Base-by-base conservation (phyloP, 331 rosid genomes). In the Stylosanthes scabra region DNA sequence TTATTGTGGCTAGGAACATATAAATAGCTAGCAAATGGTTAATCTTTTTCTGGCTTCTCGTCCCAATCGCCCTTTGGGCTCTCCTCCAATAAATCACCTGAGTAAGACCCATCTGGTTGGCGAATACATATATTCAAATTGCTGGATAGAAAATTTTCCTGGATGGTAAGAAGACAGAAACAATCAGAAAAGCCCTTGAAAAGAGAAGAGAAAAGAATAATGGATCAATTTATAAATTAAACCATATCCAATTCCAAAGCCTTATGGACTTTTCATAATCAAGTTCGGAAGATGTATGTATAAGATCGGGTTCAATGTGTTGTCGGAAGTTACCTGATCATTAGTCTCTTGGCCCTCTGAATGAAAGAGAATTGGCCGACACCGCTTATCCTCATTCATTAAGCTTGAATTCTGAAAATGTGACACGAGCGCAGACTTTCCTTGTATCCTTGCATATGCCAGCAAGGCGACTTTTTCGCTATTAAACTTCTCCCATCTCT, bases 371-470 rank as follows among this genome's bases (percentile, higher is more conserved):
- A 91, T 93, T 9, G 97, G 98, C 65, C 97, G 87, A 73, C 98
- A 93, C 67, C 91, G 86, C 83, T 93, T 93, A 82, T 93, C 98
- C 82, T 93, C 98, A 68, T 89, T 91, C 98, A 91, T 91, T 67
- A 91, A 83, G 83, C 98, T 93, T 57, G 97, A 91, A 72, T 89
- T 93, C 83, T 93, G 98, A 70, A 93, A 93, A 82, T 93, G 98
- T 55, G 89, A 87, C 73, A 93, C 98, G 59, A 93, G 93, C 8
- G 98, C 96, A 77, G 88, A 76, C 88, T 91, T 93, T 51, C 98
- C 98, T 78, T 93, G 98, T 84, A 93, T 89, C 59, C 97, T 85
- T 3, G 98, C 98, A 82, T 89, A 93, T 52, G 98, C 97, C 76
- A 93, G 79, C 34, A 91, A 93, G 73, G 98, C 97, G 83, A 93